phyloP scores from a whole-genome alignment of 257 asterid genomes.

The Plectranthus barbatus region DNA sequence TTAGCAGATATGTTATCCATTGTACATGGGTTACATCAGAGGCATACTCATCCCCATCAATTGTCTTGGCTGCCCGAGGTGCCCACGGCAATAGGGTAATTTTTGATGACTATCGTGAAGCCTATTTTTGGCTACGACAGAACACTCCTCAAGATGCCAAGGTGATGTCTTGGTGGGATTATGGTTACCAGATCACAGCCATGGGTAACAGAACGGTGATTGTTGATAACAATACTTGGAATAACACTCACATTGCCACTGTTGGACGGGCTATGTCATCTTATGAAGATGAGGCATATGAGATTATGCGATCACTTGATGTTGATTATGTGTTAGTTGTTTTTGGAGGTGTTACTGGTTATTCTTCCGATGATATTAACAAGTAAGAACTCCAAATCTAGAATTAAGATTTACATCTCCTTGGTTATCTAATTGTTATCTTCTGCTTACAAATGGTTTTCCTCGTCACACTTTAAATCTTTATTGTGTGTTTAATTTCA shows the following conservation, averaged over 20 bases:
- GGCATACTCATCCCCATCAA: conserved; percentile 99
- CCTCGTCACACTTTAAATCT: background rate
- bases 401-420: background rate
- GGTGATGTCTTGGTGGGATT: conserved; percentile 99
- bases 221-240: conserved; percentile 99
- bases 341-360: conserved; percentile 97
- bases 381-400: conserved; percentile 49
- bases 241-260: conserved; percentile 96
- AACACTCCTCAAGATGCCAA: conserved; percentile 95
- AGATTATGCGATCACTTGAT: conserved; percentile 90
- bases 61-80: conserved; percentile 98
- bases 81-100: conserved; percentile 90
- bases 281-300: conserved; percentile 94
- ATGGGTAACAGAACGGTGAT: conserved; percentile 98
- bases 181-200: conserved; percentile 97
- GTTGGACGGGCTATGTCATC: conserved; percentile 99
- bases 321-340: conserved; percentile 92
- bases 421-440: conserved; percentile 3
- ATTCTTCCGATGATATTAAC: conserved; percentile 96
- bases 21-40: conserved; percentile 99
- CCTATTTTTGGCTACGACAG: conserved; percentile 90
- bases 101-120: conserved; percentile 93
- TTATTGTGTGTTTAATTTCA: background rate
- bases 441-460: background rate
- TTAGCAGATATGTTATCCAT: conserved; percentile 84